Evolutionary conservation across 106 monocot genomes (phyloP).

Genomic region (Dendrobium catenatum): DNA sequence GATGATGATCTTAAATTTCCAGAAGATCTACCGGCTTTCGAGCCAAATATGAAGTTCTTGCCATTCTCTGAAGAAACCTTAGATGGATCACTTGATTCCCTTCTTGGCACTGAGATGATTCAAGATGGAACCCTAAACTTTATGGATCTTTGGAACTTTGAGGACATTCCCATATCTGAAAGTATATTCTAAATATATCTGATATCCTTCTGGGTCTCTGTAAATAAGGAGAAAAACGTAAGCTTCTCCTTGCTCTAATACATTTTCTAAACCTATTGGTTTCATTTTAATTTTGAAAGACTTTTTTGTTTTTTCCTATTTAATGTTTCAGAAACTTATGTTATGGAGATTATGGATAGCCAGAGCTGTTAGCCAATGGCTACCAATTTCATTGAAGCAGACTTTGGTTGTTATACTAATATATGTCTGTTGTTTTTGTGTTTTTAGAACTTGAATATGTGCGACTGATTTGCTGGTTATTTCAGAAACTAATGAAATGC

Average conservation of each 20-base stretch:
- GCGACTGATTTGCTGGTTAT: neutral
- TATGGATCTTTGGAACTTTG: constrained; percentile 63
- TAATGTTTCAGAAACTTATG: neutral
- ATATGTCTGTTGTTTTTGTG: neutral
- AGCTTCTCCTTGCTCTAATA: neutral
- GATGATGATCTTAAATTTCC: constrained; percentile 25
- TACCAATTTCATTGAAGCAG: neutral
- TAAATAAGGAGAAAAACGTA: neutral
- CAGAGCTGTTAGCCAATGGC: neutral
- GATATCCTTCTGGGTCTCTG: neutral
- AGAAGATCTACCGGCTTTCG: constrained; percentile 36
- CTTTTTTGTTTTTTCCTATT: too few relatives aligned
- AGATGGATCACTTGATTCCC: constrained; percentile 25
- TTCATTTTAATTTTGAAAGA: neutral
- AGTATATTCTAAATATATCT: neutral
- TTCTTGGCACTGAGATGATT: constrained; percentile 25
- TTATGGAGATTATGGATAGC: neutral
- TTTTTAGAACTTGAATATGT: neutral
- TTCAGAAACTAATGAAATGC: neutral
- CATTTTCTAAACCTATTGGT: neutral
- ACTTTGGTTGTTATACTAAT: neutral
- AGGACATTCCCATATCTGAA: constrained; percentile 34
- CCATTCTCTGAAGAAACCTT: constrained; percentile 21
- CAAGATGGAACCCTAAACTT: constrained; percentile 23
- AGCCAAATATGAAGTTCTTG: constrained; percentile 38